phyloP scores from a whole-genome alignment of 2,329 filamentous ascomycete genomes.

The Akanthomyces uredinophilus region DNA sequence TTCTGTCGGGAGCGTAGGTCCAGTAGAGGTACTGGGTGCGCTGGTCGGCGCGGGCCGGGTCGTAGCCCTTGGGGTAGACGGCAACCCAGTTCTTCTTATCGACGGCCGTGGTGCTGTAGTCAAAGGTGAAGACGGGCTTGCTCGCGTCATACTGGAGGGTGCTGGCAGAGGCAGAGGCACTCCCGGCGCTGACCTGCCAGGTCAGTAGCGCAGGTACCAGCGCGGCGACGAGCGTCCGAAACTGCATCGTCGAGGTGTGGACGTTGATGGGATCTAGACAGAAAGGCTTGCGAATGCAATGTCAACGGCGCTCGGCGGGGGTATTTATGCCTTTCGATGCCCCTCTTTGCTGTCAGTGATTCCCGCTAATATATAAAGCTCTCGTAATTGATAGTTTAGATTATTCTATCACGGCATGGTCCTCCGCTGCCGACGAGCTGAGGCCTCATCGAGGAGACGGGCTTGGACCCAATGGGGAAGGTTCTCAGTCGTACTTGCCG shows the following conservation, averaged over 20 bases:
- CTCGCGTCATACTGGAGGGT: background rate
- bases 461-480: background rate
- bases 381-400: background rate
- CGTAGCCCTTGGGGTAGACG: constrained; percentile 20
- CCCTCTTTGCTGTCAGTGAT: too few species aligned
- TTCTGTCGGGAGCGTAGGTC: constrained; percentile 19
- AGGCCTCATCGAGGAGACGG: background rate
- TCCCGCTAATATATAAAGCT: too few species aligned
- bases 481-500: background rate
- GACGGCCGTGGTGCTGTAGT: constrained; percentile 19
- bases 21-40: constrained; percentile 19
- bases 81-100: constrained; percentile 23
- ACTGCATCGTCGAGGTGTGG: background rate
- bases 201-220: background rate
- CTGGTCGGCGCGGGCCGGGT: constrained; percentile 17
- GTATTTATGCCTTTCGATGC: background rate
- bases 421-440: background rate
- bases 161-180: constrained; percentile 7
- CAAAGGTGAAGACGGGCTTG: constrained; percentile 18
- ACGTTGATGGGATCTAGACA: background rate
- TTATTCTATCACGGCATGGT: background rate
- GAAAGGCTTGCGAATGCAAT: background rate
- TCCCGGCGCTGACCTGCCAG: background rate
- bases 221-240: background rate
- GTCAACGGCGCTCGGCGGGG: background rate